Evolutionary conservation across 164 flowering plant species (phyloP).

Genomic region (Vitis cinerea): DNA sequence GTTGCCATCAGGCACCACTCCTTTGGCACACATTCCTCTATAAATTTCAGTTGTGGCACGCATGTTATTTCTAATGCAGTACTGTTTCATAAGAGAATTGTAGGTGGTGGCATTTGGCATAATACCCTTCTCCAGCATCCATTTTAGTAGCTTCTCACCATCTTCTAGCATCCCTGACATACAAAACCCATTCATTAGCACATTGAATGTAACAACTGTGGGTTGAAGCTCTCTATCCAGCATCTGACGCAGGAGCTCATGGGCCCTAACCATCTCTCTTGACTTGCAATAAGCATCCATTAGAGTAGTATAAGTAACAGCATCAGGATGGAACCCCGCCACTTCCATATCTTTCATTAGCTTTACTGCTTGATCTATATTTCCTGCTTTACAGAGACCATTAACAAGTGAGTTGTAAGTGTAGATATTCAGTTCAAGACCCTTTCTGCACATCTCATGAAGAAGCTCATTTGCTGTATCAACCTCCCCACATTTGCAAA

Average conservation of each 20-base stretch:
- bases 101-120: conserved; percentile 60
- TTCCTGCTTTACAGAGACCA: conserved; percentile 70
- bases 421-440: conserved; percentile 53
- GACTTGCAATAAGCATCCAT: conserved; percentile 66
- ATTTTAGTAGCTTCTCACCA: conserved; percentile 49
- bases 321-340: conserved; percentile 53
- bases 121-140: conserved; percentile 71
- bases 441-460: conserved; percentile 55
- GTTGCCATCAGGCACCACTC: conserved; percentile 52
- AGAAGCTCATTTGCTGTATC: conserved; percentile 73
- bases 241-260: conserved; percentile 54
- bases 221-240: conserved; percentile 57
- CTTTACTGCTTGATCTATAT: conserved; percentile 46
- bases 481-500: conserved; percentile 61
- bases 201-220: conserved; percentile 68
- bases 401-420: conserved; percentile 66
- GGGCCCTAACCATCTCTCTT: conserved; percentile 53
- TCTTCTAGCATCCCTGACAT: conserved; percentile 63
- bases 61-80: conserved; percentile 58
- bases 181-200: conserved; percentile 73
- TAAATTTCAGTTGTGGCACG: conserved; percentile 41
- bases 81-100: conserved; percentile 67
- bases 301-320: conserved; percentile 61
- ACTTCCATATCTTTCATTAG: conserved; percentile 61
- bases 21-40: conserved; percentile 39